Percentiles rank a stretch among this genome's conserved stretches.
phyloP scores from a whole-genome alignment of 139 green algal species.

The Micromonas pusilla region DNA sequence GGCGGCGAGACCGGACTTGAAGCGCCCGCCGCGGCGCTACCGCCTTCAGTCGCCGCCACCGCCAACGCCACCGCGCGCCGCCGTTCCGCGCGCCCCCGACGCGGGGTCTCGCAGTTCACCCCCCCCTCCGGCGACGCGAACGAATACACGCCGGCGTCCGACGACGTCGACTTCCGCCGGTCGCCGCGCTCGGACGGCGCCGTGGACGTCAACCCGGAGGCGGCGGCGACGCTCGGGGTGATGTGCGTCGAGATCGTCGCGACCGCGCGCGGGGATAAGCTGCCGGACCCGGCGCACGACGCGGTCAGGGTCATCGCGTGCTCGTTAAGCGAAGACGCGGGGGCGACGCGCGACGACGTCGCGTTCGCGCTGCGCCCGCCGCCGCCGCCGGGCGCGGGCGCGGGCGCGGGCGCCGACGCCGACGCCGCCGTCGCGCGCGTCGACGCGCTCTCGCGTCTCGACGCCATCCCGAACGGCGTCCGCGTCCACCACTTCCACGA shows the following conservation, averaged over 20 bases:
- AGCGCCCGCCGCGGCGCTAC: not conserved
- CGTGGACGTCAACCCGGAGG: too few species aligned
- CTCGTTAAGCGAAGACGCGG: not conserved
- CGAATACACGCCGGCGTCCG: not conserved
- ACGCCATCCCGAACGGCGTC: not conserved
- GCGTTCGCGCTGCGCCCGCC: not conserved
- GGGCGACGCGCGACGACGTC: not conserved
- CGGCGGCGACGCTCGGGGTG: slow-evolving; percentile 45
- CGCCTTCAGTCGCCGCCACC: not conserved
- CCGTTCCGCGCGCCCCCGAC: not conserved
- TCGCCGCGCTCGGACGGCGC: too few species aligned
- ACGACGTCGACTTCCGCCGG: not conserved
- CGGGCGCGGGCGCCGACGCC: not conserved
- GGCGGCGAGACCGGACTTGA: not conserved
- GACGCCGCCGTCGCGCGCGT: not conserved
- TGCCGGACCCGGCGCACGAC: slow-evolving; percentile 72
- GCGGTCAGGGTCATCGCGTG: slow-evolving; percentile 16
- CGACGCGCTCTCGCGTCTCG: not conserved
- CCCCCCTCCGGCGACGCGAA: not conserved
- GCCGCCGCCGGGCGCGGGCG: not conserved
- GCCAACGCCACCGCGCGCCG: not conserved
- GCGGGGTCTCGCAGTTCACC: not conserved
- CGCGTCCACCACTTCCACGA: not conserved
- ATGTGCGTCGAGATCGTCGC: slow-evolving; percentile 71
- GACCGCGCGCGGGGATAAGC: slow-evolving; percentile 49